phyloP scores from a whole-genome alignment of 2,329 filamentous ascomycete genomes.

The Calonectria hawksworthii region DNA sequence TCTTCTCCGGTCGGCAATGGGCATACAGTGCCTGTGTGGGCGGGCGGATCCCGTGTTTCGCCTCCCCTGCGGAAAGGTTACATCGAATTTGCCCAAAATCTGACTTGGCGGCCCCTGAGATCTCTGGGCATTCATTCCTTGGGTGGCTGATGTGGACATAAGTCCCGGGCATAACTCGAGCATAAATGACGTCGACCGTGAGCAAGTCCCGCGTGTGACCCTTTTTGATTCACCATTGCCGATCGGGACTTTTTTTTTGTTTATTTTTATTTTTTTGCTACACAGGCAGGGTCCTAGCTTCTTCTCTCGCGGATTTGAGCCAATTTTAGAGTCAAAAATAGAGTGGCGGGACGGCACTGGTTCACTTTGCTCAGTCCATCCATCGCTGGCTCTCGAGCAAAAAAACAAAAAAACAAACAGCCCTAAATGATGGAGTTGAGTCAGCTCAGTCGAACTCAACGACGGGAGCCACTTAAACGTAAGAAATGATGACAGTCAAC shows the following conservation, averaged over 20 bases:
- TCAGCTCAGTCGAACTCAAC: background rate
- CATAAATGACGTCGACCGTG: background rate
- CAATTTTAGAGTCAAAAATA: background rate
- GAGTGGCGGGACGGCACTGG: background rate
- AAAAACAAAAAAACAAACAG: too few species aligned
- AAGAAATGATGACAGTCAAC: background rate
- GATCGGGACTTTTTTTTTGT: background rate
- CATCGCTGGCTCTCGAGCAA: background rate
- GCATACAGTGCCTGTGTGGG: background rate
- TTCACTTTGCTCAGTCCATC: background rate
- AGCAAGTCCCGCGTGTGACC: background rate
- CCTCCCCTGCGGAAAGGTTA: background rate
- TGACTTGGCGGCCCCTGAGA: background rate
- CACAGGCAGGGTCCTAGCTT: background rate
- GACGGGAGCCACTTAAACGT: background rate
- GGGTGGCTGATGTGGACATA: too few species aligned
- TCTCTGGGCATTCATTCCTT: background rate
- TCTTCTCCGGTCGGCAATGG: background rate
- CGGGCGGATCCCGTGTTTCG: background rate
- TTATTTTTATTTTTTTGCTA: background rate
- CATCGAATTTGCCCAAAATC: slow-evolving; percentile 2
- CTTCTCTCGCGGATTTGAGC: background rate
- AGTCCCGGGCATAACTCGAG: background rate
- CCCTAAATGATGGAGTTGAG: background rate
- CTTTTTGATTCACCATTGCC: background rate